Conservation (phyloP, 257 asterid genomes). For the Rhazya stricta region DNA sequence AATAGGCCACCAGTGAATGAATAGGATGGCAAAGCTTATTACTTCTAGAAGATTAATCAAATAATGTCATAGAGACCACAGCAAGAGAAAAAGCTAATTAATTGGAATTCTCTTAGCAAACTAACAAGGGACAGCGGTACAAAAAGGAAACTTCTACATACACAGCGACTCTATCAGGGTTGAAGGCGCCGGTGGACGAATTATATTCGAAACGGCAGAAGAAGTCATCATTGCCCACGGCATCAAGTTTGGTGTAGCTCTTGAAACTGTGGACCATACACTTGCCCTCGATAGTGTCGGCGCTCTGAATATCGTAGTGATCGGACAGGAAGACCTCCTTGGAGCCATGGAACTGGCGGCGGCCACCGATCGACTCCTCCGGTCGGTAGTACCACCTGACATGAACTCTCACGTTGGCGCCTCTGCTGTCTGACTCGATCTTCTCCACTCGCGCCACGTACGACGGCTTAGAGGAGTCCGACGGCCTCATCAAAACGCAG, state of each 20-base stretch:
- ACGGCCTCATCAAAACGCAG: constrained; percentile 81
- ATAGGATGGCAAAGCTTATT: constrained; percentile 3
- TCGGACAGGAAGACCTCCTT: constrained; percentile 91
- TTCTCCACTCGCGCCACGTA: constrained; percentile 84
- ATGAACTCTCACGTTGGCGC: constrained; percentile 61
- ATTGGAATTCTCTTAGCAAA: constrained; percentile 6
- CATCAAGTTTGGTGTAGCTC: constrained; percentile 78
- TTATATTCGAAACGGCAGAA: constrained; percentile 93
- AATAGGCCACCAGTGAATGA: not conserved
- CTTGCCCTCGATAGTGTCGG: constrained; percentile 81
- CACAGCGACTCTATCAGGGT: constrained; percentile 95
- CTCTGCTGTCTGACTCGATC: constrained; percentile 85
- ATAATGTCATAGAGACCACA: not conserved
- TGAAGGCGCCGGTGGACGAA: constrained; percentile 80
- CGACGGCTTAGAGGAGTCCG: constrained; percentile 76
- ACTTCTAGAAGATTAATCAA: not conserved
- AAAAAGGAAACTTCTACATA: constrained; percentile 34
- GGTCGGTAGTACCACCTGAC: constrained; percentile 97
- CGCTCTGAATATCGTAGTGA: constrained; percentile 84
- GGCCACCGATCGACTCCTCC: constrained; percentile 93
- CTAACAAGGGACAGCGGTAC: not conserved
- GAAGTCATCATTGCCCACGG: constrained; percentile 88
- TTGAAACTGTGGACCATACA: constrained; percentile 86
- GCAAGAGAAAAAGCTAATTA: not conserved
- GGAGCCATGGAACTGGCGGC: constrained; percentile 85